Base-by-base conservation (phyloP, 2,329 filamentous ascomycete species). In the Trichoderma guizhouense region DNA sequence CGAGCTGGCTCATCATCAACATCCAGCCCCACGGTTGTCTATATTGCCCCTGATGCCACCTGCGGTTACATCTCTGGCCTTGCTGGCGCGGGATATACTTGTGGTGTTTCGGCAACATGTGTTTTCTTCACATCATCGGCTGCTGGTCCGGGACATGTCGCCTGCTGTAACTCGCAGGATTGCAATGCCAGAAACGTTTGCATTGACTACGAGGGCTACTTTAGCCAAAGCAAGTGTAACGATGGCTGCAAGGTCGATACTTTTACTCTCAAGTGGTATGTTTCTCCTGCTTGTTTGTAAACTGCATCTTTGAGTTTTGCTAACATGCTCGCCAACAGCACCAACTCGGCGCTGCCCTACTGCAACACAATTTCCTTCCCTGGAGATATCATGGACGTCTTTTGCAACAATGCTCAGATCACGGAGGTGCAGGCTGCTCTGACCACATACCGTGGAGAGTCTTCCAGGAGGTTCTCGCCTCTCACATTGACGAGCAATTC, bases 11-110 rank as follows among this genome's bases (percentile, higher is more conserved):
- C 65, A 68, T 32, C 55, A 28, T 71, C 71, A 0, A 72, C 36
- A 14, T 51, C 43, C 7, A 15, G 24, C 21, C 83, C 80, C 57
- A 3, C 8, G 30, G 32, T 32, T 0, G 80, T 84, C 32, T 79
- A 86, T n/a, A 76, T 84, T 69, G 86, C 82, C 12, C 83, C 84
- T 1, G 85, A 87, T 75, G 85, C 85, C 72, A 86, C 84, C 0
- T 88, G 86, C 72, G 86, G 86, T 73, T 88, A 81, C 75, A 77
- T 87, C 51, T 80, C 79, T 34, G 86, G 82, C 36, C 79, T 78
- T 32, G 69, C 79, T 14, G 84, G 79, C 24, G 81, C 80, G 2
- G 79, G 79, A 5, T 85, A 82, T 74, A 82, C 79, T 14, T 87
- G 85, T 73, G 76, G 75, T 15, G 73, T 63, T 21, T 74, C 73